These are phyloP conservation scores for Trifolium repens DNA, from an alignment of 306 rosid species.

Conservation along the genomic window DNA sequence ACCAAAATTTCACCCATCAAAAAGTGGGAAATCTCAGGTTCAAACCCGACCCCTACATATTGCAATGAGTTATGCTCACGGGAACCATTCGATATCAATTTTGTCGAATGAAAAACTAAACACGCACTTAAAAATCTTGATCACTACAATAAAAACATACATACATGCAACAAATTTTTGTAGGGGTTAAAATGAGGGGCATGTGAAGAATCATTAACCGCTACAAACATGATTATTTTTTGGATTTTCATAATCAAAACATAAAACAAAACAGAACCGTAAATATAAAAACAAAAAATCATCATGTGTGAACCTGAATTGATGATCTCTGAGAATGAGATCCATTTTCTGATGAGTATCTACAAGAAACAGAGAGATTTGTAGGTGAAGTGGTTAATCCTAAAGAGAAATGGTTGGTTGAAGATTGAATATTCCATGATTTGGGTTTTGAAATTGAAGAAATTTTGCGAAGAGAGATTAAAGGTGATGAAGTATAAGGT, in stretches of 20 bases:
- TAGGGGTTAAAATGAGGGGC: background rate
- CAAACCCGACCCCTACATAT: no score
- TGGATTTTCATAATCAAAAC: constrained; percentile 14
- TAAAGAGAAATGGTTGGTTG: constrained; percentile 22
- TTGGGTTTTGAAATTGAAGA: constrained; percentile 36
- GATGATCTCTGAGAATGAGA: constrained; percentile 38
- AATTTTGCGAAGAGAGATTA: constrained; percentile 1
- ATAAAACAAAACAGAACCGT: background rate
- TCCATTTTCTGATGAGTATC: constrained; percentile 45
- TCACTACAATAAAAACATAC: no score
- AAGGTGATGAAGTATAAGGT: background rate
- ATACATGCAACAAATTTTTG: background rate
- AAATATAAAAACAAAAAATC: background rate
- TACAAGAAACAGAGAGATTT: constrained; percentile 42
- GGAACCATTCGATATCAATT: no score
- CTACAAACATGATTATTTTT: background rate
- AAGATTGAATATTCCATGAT: constrained; percentile 11
- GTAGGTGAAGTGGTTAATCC: constrained; percentile 39
- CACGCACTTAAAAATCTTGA: no score
- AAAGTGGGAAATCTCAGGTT: no score
- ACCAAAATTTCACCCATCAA: no score
- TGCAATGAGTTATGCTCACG: no score
- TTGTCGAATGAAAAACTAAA: no score
- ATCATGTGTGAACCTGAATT: constrained; percentile 52
- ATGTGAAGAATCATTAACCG: background rate